Conservation (phyloP, 768 basidiomycete species). For the Termitomyces heimii region DNA sequence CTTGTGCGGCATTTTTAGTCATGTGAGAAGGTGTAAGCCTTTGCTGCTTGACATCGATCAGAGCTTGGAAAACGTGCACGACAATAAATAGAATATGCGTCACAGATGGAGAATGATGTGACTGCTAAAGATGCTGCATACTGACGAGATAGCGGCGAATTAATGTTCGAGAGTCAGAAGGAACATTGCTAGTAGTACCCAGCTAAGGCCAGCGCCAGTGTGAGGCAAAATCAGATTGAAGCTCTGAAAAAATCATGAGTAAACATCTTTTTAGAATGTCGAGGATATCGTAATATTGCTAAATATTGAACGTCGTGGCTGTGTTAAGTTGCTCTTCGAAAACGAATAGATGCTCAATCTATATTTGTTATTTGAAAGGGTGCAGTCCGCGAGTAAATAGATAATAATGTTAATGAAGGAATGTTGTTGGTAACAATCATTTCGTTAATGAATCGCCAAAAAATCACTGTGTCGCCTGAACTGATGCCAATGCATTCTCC, state of each 20-base stretch:
- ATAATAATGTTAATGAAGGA: background rate
- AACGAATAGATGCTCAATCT: too few species aligned
- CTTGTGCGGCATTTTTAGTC: too few species aligned
- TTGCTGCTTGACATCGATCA: too few species aligned
- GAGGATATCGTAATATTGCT: too few species aligned
- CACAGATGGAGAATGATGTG: background rate
- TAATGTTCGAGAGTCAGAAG: background rate
- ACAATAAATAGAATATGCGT: background rate
- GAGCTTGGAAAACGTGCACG: background rate
- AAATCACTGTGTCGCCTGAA: background rate
- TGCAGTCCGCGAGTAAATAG: background rate
- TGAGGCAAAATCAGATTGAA: too few species aligned
- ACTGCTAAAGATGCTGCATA: background rate
- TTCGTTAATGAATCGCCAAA: background rate
- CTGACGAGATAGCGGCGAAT: background rate
- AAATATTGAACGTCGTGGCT: too few species aligned
- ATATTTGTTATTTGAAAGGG: too few species aligned
- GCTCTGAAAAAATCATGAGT: too few species aligned
- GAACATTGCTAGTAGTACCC: background rate
- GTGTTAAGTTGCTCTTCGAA: too few species aligned
- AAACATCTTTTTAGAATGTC: too few species aligned
- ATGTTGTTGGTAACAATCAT: background rate
- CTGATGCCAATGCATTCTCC: background rate
- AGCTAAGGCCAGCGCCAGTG: too few species aligned
- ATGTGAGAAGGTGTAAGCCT: background rate